phyloP scores from a whole-genome alignment of 345 rosid genomes.

The Linum trigynum region DNA sequence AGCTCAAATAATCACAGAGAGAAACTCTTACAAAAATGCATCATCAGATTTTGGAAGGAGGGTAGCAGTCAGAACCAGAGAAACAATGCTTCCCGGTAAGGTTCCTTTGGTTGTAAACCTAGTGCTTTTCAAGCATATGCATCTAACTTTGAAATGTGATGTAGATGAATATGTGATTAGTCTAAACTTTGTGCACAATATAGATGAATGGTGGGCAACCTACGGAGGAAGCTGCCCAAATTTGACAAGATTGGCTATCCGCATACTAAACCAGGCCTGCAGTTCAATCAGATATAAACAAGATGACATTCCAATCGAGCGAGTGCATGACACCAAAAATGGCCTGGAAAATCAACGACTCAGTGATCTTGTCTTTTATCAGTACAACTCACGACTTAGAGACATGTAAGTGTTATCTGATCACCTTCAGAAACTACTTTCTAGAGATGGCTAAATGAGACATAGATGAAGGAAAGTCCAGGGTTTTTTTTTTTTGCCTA shows the following conservation, averaged over 20 bases:
- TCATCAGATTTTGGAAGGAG: conserved; percentile 80
- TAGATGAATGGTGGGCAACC: conserved; percentile 97
- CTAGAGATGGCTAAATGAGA: no score
- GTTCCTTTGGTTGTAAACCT: conserved; percentile 3
- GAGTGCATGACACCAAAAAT: conserved; percentile 49
- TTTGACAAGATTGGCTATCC: conserved; percentile 67
- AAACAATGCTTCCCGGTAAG: conserved; percentile 67
- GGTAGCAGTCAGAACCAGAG: conserved; percentile 77
- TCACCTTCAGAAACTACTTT: background rate
- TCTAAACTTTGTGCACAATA: conserved; percentile 9
- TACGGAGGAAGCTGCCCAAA: conserved; percentile 89
- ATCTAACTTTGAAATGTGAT: background rate
- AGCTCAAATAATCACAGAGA: conserved; percentile 63
- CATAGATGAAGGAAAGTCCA: no score
- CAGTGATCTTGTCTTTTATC: background rate
- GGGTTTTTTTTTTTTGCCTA: background rate
- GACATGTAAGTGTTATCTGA: background rate
- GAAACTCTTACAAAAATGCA: conserved; percentile 60
- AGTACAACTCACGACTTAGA: background rate
- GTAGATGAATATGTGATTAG: background rate
- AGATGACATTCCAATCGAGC: conserved; percentile 30
- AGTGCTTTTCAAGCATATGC: background rate
- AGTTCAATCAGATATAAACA: conserved; percentile 38
- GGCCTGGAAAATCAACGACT: background rate
- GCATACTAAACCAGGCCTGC: conserved; percentile 75